Evolutionary conservation across 2,329 filamentous ascomycete genomes (phyloP).

Genomic region (Colletotrichum falcatum): DNA sequence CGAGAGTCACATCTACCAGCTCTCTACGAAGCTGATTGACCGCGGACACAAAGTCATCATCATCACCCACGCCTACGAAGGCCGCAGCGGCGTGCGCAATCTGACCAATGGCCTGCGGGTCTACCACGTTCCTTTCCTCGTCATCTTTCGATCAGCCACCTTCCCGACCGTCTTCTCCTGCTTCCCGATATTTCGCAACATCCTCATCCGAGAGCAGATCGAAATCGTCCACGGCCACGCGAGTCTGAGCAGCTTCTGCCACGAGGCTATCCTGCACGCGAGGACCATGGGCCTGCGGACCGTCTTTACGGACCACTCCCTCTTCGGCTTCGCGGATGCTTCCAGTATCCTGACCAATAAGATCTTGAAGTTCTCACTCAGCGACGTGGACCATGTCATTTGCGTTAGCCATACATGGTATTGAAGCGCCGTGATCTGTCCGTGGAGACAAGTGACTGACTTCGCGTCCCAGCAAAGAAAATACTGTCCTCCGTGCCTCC

Average conservation of each 20-base stretch:
- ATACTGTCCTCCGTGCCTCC: constrained; percentile 93
- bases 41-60: constrained; percentile 98
- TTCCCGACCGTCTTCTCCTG: constrained; percentile 99
- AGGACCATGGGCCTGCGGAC: constrained; percentile 96
- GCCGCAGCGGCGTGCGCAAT: constrained; percentile 91
- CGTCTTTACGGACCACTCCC: constrained; percentile 96
- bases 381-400: constrained; percentile 97
- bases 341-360: constrained; percentile 97
- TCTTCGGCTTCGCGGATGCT: constrained; percentile 97
- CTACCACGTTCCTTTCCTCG: constrained; percentile 95
- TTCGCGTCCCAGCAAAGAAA: constrained; percentile 80
- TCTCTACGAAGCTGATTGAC: constrained; percentile 95
- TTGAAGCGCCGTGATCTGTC: background rate
- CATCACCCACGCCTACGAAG: constrained; percentile 94
- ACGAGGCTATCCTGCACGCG: constrained; percentile 94
- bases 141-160: constrained; percentile 93
- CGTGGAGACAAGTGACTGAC: constrained; percentile 39
- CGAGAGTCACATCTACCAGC: constrained; percentile 98
- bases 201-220: constrained; percentile 92
- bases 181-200: constrained; percentile 97
- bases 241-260: constrained; percentile 91
- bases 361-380: constrained; percentile 93
- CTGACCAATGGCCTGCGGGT: constrained; percentile 98
- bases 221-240: constrained; percentile 99
- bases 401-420: constrained; percentile 99